Conservation (phyloP, 1,139 yeast species). For the Pichia sp. region DNA sequence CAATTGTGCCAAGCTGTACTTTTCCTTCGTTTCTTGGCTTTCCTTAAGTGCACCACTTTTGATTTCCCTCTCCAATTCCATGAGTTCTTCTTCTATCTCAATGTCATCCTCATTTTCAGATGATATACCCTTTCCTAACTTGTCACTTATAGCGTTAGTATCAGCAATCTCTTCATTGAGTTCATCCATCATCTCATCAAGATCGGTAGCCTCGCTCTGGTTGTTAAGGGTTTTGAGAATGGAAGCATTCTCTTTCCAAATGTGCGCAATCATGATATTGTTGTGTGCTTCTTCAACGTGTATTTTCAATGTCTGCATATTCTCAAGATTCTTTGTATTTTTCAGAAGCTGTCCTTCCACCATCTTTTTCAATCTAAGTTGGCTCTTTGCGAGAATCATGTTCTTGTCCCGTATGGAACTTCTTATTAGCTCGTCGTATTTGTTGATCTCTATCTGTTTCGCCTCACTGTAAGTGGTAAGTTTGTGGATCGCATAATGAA, state of each 20-base stretch:
- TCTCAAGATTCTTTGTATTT: constrained; percentile 26
- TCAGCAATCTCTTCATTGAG: constrained; percentile 26
- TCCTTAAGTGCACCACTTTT: neutral
- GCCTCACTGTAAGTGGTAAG: constrained; percentile 15
- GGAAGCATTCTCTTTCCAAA: constrained; percentile 30
- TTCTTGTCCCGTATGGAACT: constrained; percentile 14
- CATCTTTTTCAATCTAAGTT: constrained; percentile 20
- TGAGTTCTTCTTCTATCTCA: constrained; percentile 22
- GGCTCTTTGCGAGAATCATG: constrained; percentile 17
- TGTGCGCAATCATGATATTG: constrained; percentile 30
- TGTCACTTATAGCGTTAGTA: constrained; percentile 27
- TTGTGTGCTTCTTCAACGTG: constrained; percentile 40
- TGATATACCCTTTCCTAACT: constrained; percentile 26
- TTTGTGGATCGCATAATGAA: constrained; percentile 21
- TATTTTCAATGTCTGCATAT: constrained; percentile 29
- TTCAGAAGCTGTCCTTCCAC: constrained; percentile 27
- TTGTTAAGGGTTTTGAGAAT: constrained; percentile 33
- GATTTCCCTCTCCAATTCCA: constrained; percentile 1
- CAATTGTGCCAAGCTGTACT: no score
- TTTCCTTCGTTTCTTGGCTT: neutral
- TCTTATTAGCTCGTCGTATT: constrained; percentile 11
- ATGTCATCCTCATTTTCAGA: constrained; percentile 12
- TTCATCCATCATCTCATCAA: constrained; percentile 31
- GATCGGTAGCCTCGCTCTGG: constrained; percentile 13
- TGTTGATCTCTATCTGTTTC: constrained; percentile 12